A percentile compares a stretch with the other conserved stretches of the same genome.
Evolutionary conservation across 169 alveolate genomes (phyloP).

Genomic region (Cryptosporidium baileyi): DNA sequence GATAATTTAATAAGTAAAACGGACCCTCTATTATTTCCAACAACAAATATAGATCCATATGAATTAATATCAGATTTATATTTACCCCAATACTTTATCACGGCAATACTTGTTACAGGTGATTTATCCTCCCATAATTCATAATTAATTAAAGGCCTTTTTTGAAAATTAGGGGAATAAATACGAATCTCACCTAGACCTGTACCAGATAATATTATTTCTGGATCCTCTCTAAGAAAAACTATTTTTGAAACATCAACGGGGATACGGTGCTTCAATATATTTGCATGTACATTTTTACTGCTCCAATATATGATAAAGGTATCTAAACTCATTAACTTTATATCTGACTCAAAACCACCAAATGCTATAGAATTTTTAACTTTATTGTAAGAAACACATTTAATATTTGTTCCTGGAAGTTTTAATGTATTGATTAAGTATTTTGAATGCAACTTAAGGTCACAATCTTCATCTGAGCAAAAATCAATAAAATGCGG

Average conservation of each 20-base stretch:
- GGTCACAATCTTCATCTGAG: neutral
- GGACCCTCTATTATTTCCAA: conserved; percentile 60
- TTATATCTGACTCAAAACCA: conserved; percentile 52
- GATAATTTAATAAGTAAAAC: conserved; percentile 1
- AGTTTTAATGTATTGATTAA: neutral
- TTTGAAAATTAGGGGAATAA: conserved; percentile 30
- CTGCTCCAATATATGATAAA: conserved; percentile 8
- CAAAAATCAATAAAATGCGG: too few species aligned
- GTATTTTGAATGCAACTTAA: neutral
- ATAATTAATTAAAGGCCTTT: conserved; percentile 30
- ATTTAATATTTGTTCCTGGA: conserved; percentile 22
- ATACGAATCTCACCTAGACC: conserved; percentile 47
- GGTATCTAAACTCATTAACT: neutral
- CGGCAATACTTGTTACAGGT: conserved; percentile 19
- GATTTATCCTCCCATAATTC: conserved; percentile 50
- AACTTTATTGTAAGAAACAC: conserved; percentile 6
- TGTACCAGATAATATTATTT: conserved; percentile 60
- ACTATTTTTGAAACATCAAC: conserved; percentile 10
- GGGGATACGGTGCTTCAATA: conserved; percentile 24
- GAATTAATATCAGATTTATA: conserved; percentile 7
- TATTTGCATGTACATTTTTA: conserved; percentile 11
- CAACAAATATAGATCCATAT: conserved; percentile 12
- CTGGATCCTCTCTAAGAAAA: conserved; percentile 8
- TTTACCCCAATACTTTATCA: conserved; percentile 11
- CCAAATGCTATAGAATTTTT: conserved; percentile 59